Evolutionary conservation across 2,329 filamentous ascomycete genomes (phyloP).

Genomic region (Fusarium armeniacum): DNA sequence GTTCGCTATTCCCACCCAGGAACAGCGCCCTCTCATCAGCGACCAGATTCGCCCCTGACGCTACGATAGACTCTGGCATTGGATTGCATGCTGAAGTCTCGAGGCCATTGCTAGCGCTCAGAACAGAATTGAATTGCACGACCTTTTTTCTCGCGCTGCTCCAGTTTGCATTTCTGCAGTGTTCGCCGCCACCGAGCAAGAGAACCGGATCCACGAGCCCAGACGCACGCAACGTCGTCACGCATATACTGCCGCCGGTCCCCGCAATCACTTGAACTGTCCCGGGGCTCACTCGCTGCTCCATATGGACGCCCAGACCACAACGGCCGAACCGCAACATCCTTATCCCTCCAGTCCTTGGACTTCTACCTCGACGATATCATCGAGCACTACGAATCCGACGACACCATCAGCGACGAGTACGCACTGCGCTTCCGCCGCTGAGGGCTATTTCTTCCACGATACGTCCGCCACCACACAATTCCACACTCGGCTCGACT

Average conservation of each 20-base stretch:
- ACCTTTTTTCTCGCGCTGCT: conserved; percentile 28
- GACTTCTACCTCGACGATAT: conserved; percentile 49
- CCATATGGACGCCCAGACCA: conserved; percentile 58
- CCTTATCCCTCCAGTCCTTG: conserved; percentile 55
- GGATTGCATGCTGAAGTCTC: conserved; percentile 44
- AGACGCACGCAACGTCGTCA: conserved; percentile 44
- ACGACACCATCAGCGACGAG: conserved; percentile 48
- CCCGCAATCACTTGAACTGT: conserved; percentile 45
- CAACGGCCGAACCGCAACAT: conserved; percentile 57
- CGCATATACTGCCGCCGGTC: conserved; percentile 43
- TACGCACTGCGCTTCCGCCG: conserved; percentile 48
- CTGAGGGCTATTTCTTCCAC: conserved; percentile 52
- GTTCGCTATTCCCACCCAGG: conserved; percentile 45
- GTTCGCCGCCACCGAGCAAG: conserved; percentile 38
- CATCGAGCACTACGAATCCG: conserved; percentile 47
- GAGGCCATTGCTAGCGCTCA: conserved; percentile 25
- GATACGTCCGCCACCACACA: conserved; percentile 51
- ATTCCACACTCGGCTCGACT: conserved; percentile 63
- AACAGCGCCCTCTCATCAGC: conserved; percentile 45
- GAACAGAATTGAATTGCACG: conserved; percentile 19
- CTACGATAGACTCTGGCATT: conserved; percentile 41
- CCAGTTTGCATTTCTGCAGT: conserved; percentile 38
- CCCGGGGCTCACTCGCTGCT: conserved; percentile 53
- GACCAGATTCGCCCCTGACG: conserved; percentile 42
- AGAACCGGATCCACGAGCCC: conserved; percentile 28